These are phyloP conservation scores for Pleurotus ostreatus DNA, from an alignment of 768 basidiomycete genomes.

Conservation along the genomic window DNA sequence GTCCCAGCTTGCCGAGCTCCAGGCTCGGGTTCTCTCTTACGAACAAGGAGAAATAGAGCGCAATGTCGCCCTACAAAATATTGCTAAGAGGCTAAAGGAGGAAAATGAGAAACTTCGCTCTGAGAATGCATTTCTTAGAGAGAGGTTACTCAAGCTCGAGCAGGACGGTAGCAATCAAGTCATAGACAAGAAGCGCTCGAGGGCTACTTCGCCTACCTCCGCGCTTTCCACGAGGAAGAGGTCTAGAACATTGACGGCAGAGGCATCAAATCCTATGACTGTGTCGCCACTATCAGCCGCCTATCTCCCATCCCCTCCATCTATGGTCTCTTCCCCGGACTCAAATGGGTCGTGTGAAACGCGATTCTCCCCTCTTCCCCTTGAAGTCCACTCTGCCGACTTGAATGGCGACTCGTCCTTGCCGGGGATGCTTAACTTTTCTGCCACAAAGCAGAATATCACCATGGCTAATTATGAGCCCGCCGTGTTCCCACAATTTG, in stretches of 20 bases:
- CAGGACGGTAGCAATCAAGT: constrained; percentile 24
- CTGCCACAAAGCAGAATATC: constrained; percentile 21
- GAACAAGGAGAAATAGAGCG: constrained; percentile 91
- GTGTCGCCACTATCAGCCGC: constrained; percentile 30
- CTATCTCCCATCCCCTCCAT: constrained; percentile 39
- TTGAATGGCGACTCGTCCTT: constrained; percentile 17
- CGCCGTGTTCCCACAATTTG: constrained; percentile 41
- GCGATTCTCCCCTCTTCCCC: constrained; percentile 26
- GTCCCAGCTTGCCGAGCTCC: constrained; percentile 81
- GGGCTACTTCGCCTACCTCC: constrained; percentile 46
- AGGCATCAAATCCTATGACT: constrained; percentile 28
- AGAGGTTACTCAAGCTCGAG: constrained; percentile 40
- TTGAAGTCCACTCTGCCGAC: constrained; percentile 26
- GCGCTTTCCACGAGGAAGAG: constrained; percentile 23
- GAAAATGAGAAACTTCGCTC: constrained; percentile 74
- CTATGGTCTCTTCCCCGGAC: constrained; percentile 50
- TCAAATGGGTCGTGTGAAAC: constrained; percentile 31
- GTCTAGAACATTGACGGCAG: constrained; percentile 26
- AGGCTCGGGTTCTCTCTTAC: constrained; percentile 79
- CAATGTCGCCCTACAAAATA: constrained; percentile 77
- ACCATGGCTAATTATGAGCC: constrained; percentile 19
- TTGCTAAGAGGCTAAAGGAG: constrained; percentile 82
- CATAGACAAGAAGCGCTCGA: constrained; percentile 54
- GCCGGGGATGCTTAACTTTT: constrained; percentile 27
- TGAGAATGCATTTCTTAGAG: constrained; percentile 63